phyloP scores from a whole-genome alignment of 2,329 filamentous ascomycete species.

The Colletotrichum horii region DNA sequence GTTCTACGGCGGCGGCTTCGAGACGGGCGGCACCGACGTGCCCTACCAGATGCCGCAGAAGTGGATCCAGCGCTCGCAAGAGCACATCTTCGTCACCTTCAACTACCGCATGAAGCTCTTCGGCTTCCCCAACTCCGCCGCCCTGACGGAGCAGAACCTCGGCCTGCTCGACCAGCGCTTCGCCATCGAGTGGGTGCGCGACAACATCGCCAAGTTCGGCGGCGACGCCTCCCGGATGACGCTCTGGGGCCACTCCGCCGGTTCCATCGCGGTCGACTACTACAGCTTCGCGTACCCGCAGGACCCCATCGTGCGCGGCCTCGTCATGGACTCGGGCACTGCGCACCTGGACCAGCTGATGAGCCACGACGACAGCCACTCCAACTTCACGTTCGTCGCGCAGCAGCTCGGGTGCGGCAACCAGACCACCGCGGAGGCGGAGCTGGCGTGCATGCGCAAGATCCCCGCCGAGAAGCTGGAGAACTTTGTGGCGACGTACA shows the following conservation, averaged over 20 bases:
- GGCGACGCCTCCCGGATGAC: slow-evolving; percentile 51
- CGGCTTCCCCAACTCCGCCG: slow-evolving; percentile 34
- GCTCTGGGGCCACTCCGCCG: slow-evolving; percentile 54
- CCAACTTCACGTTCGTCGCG: slow-evolving; percentile 45
- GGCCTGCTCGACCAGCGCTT: slow-evolving; percentile 59
- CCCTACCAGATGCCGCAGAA: slow-evolving; percentile 30
- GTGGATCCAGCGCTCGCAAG: slow-evolving; percentile 32
- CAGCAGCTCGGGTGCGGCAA: slow-evolving; percentile 39
- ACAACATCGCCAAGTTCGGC: slow-evolving; percentile 56
- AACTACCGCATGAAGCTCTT: slow-evolving; percentile 36
- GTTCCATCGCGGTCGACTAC: slow-evolving; percentile 40
- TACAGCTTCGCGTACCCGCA: slow-evolving; percentile 46
- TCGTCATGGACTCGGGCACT: slow-evolving; percentile 43
- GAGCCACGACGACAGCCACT: slow-evolving; percentile 34
- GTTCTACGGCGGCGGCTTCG: slow-evolving; percentile 32
- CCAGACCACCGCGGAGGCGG: slow-evolving; percentile 31
- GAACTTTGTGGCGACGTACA: slow-evolving; percentile 31
- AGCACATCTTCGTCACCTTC: slow-evolving; percentile 33
- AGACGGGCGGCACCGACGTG: slow-evolving; percentile 28
- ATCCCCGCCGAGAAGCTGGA: slow-evolving; percentile 36
- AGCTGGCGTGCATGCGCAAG: slow-evolving; percentile 43
- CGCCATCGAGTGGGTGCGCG: slow-evolving; percentile 55
- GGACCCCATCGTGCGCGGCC: slow-evolving; percentile 44
- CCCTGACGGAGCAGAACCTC: slow-evolving; percentile 42
- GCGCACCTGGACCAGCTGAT: slow-evolving; percentile 32